Evolutionary conservation across 208 protist species (phyloP), one percentile per base, ranked within the genome.

Genomic region (Phytomonas sp.): DNA sequence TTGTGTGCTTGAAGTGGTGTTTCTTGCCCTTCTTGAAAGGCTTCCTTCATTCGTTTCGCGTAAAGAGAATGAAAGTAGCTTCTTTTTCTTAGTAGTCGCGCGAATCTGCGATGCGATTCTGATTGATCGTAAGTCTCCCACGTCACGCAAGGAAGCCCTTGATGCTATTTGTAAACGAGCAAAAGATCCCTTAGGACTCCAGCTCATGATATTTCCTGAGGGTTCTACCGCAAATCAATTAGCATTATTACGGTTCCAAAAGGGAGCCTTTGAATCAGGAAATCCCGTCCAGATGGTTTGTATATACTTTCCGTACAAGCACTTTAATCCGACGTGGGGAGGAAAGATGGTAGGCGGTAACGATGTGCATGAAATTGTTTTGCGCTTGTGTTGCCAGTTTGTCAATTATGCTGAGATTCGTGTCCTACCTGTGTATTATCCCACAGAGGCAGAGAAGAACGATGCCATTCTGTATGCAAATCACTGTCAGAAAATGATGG

Each of bases 321-420:
- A 95, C 68, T 96, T 95, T 76, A 95, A 95, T 70, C 82, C 92
- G 9, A 84, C 82, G 0, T 97, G 92, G 92, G 93, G 81, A 23
- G 89, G 89, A 20, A 71, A 83, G 7, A 71, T 66, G 20, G 81
- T 81, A 60, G 91, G 88, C 61, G 88, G 91, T 61, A 93, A 91
- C 67, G 79, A 70, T 62, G 36, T 87, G 8, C 65, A 28, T 46
- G 89, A 94, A 68, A 69, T 96, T 31, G 3, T 91, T n/a, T 31
- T 93, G 56, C 82, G 91, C 0, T 62, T 87, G 5, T 78, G 87
- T 33, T 93, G 76, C 68, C 92, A 97, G 78, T 93, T 97, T 71
- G 82, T 95, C 15, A 95, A 87, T 64, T 76, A 83, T 64, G 76
- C 85, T 11, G 89, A 97, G 72, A 72, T 91, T 6, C 83, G 84